phyloP scores from a whole-genome alignment of 257 asterid species.

The Rauvolfia tetraphylla region DNA sequence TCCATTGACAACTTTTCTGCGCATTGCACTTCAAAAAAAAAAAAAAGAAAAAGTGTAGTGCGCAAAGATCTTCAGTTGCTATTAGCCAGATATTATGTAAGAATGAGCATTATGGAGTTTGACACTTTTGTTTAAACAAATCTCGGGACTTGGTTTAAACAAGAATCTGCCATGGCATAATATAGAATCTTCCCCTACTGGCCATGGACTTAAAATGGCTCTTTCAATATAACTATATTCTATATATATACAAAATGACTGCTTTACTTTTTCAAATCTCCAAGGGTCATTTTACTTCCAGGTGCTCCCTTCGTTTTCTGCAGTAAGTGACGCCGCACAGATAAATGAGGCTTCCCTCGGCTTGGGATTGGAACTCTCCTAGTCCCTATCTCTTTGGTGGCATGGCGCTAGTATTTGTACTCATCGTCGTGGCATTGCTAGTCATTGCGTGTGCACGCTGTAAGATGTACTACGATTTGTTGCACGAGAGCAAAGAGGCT shows the following conservation, averaged over 20 bases:
- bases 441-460: conserved; percentile 21
- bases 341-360: not conserved
- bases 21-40: not conserved
- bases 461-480: not conserved
- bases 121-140: not conserved
- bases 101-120: not conserved
- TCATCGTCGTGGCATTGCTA: conserved; percentile 15
- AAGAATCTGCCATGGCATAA: conserved; percentile 23
- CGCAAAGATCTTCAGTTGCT: not conserved
- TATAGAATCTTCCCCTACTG: conserved; percentile 19
- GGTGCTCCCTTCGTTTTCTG: not conserved
- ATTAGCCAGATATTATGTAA: not conserved
- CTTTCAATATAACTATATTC: not conserved
- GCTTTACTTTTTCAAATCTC: not conserved
- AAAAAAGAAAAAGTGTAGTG: not conserved
- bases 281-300: not conserved
- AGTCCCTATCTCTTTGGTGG: conserved; percentile 27
- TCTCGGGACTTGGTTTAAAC: not conserved
- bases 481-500: not conserved
- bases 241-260: not conserved
- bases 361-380: conserved; percentile 27
- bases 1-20: not conserved
- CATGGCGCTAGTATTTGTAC: conserved; percentile 14
- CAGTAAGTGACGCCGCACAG: not conserved
- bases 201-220: conserved; percentile 4